A percentile compares a stretch with the other conserved stretches of the same genome.
Evolutionary conservation across 371 early-diverging fungal genomes (phyloP).

Genomic region (Dipsacomyces acuminosporus): DNA sequence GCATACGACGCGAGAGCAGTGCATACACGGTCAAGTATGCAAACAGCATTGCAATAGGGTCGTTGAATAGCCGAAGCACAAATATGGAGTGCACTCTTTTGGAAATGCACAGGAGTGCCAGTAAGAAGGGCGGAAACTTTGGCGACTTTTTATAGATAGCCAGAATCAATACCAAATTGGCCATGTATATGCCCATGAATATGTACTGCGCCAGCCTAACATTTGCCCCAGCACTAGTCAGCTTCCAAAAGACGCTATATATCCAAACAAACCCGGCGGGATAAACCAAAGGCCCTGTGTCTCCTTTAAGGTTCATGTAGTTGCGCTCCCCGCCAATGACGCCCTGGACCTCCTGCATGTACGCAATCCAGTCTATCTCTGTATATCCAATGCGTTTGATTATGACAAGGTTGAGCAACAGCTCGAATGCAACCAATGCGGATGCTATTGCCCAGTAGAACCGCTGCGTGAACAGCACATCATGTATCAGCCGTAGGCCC

Average conservation of each 20-base stretch:
- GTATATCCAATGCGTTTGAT: conserved; percentile 64
- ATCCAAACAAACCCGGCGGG: conserved; percentile 92
- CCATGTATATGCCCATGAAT: conserved; percentile 70
- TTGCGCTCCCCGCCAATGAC: conserved; percentile 76
- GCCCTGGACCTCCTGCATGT: conserved; percentile 86
- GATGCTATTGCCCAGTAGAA: conserved; percentile 60
- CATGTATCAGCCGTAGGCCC: too few relatives aligned
- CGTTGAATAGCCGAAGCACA: conserved; percentile 86
- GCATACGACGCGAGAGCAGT: conserved; percentile 54
- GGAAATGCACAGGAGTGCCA: conserved; percentile 62
- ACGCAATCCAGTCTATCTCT: conserved; percentile 92
- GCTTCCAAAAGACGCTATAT: conserved; percentile 62
- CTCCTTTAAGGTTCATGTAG: conserved; percentile 74
- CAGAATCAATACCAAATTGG: conserved; percentile 59
- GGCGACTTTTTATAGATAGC: conserved; percentile 57
- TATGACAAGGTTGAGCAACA: conserved; percentile 50
- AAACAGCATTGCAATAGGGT: conserved; percentile 80
- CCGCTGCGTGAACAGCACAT: conserved; percentile 11
- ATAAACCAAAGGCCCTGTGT: conserved; percentile 92
- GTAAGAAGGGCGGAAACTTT: conserved; percentile 55
- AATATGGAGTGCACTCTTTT: conserved; percentile 87
- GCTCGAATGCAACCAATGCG: conserved; percentile 53
- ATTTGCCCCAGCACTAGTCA: conserved; percentile 66
- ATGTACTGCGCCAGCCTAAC: conserved; percentile 72
- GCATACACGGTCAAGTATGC: conserved; percentile 60